Evolutionary conservation across 2,329 filamentous ascomycete genomes (phyloP), one percentile per base, ranked within the genome.

Genomic region (Emmonsiellopsis sp.): DNA sequence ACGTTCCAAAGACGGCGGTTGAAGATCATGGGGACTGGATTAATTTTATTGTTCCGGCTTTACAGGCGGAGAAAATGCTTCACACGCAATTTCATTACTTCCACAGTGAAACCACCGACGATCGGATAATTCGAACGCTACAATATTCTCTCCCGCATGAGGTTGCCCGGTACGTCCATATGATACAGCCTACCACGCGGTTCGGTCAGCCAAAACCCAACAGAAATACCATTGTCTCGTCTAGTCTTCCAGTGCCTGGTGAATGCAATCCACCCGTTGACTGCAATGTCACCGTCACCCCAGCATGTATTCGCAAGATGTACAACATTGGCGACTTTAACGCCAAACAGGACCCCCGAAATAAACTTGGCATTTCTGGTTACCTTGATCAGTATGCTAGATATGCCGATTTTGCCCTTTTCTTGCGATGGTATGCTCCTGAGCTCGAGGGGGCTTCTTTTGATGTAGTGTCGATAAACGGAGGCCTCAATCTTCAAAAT

Each of bases 181-280:
- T 85, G 62, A 80, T 86, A 48, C 81, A 85, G 64, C 83, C 83
- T 0, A 86, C 83, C 0, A 86, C 80, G 5, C 74, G 78, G 37
- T 86, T 86, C 55, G 77, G 79, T 14, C 70, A 75, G 53, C 71
- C 78, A 21, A 65, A 64, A 33, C 59, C 75, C 2, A 74, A 78
- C 53, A 63, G 60, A 44, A 71, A 64, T 31, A 66, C 66, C 6
- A 63, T 71, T 10, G 53, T 66, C 17, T 62, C 58, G 33, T n/a
- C 46, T 13, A 39, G 51, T 11, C 52, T 60, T 6, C 32, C 58
- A 36, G 54, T 57, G 1, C 53, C 57, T 2, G 37, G 50, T 13
- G 56, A 57, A 2, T 61, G 51, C 0, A 27, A 53, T 7, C 42
- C 64, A 10, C 61, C 61, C 32, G 63, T 63, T 32, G 54, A 62